These are phyloP conservation scores for Eremothecium cymbalariae DNA, from an alignment of 1,139 yeast species.

Conservation along the genomic window DNA sequence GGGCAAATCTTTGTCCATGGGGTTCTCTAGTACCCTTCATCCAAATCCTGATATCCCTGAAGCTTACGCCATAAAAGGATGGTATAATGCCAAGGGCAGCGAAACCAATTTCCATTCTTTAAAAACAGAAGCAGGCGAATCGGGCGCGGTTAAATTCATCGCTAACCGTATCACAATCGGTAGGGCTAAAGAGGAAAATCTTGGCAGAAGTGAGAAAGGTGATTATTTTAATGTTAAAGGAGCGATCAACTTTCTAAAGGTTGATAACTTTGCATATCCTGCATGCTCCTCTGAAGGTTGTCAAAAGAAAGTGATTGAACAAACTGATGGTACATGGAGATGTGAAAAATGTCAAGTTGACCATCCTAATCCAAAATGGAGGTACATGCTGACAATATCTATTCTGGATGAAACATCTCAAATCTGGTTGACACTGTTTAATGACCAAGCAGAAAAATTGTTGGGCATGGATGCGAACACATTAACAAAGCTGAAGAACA, in stretches of 20 bases:
- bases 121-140: constrained; percentile 37
- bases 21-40: constrained; percentile 66
- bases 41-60: constrained; percentile 85
- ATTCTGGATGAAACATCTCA: constrained; percentile 76
- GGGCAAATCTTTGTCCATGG: constrained; percentile 76
- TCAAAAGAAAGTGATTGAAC: constrained; percentile 73
- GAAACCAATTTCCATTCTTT: constrained; percentile 55
- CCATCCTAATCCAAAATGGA: constrained; percentile 60
- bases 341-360: constrained; percentile 84
- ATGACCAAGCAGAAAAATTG: constrained; percentile 66
- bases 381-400: constrained; percentile 68
- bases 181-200: constrained; percentile 58
- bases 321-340: constrained; percentile 72
- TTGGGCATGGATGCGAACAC: constrained; percentile 67
- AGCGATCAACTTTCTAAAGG: constrained; percentile 58
- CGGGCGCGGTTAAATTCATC: constrained; percentile 24
- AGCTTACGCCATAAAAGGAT: constrained; percentile 81
- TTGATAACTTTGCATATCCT: constrained; percentile 77
- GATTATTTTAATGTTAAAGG: constrained; percentile 75
- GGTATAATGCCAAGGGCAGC: constrained; percentile 82
- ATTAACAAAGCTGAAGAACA: constrained; percentile 44
- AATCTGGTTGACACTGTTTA: constrained; percentile 81
- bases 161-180: constrained; percentile 56
- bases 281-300: constrained; percentile 77
- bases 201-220: constrained; percentile 68